phyloP scores from a whole-genome alignment of 352 stramenopile genomes.

The Phytophthora hibernalis region DNA sequence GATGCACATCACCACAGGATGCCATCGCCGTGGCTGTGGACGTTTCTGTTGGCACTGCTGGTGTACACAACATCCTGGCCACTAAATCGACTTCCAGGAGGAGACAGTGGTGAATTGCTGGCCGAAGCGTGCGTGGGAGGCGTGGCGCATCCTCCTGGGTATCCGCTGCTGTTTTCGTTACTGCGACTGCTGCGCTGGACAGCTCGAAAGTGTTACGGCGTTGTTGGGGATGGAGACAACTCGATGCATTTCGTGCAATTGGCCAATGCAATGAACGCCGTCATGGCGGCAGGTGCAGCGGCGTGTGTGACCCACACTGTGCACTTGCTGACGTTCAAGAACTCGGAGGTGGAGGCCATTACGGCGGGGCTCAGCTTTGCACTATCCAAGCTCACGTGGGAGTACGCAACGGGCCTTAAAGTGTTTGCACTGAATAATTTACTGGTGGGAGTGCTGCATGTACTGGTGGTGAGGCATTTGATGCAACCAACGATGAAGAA shows the following conservation, averaged over 20 bases:
- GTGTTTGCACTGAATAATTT: conserved; percentile 96
- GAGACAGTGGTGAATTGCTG: conserved; percentile 91
- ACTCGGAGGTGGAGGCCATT: conserved; percentile 36
- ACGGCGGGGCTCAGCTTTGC: conserved; percentile 61
- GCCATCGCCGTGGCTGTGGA: conserved; percentile 37
- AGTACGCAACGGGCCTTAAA: conserved; percentile 84
- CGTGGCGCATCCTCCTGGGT: conserved; percentile 93
- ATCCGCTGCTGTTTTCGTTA: conserved; percentile 91
- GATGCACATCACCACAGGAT: conserved; percentile 23
- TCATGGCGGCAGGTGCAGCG: conserved; percentile 39
- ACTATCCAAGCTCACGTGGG: conserved; percentile 91
- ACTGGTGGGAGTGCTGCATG: conserved; percentile 78
- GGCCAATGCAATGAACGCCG: conserved; percentile 50
- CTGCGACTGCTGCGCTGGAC: conserved; percentile 30
- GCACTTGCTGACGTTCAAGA: conserved; percentile 32
- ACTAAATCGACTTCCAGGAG: conserved; percentile 61
- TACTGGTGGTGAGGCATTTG: conserved; percentile 54
- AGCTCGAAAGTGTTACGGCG: conserved; percentile 3
- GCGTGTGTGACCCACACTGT: conserved; percentile 49
- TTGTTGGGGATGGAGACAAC: not conserved
- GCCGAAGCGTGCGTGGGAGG: conserved; percentile 92
- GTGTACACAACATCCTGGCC: conserved; percentile 33
- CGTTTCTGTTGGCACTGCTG: conserved; percentile 22
- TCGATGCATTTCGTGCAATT: conserved; percentile 36
- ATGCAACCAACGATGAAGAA: conserved; percentile 21